A percentile compares a stretch with the other conserved stretches of the same genome.
phyloP scores from a whole-genome alignment of 1,139 yeast genomes.

The Candida dubliniensis region DNA sequence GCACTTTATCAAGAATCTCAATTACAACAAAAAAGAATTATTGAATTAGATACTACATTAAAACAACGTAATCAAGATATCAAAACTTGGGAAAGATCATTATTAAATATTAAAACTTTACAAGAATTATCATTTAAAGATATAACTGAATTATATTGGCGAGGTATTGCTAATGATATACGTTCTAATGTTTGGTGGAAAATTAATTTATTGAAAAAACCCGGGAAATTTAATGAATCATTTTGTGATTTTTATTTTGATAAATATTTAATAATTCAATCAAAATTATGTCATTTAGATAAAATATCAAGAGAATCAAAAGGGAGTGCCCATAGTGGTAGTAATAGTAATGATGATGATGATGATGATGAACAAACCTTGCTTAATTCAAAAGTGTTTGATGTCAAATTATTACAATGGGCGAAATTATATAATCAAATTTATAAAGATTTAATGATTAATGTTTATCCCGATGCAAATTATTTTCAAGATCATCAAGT shows the following conservation, averaged over 20 bases:
- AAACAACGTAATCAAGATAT: constrained; percentile 35
- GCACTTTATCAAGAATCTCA: constrained; percentile 45
- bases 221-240: constrained; percentile 19
- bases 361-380: constrained; percentile 3
- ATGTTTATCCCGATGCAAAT: constrained; percentile 45
- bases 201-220: constrained; percentile 38
- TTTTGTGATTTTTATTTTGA: constrained; percentile 21
- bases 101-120: constrained; percentile 7
- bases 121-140: constrained; percentile 31
- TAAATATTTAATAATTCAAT: constrained; percentile 12
- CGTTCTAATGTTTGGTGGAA: constrained; percentile 55
- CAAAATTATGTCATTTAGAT: constrained; percentile 6
- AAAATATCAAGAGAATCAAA: neutral
- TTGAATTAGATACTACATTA: constrained; percentile 24
- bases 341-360: neutral
- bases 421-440: constrained; percentile 13
- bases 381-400: constrained; percentile 5
- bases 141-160: constrained; percentile 51
- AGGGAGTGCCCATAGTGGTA: neutral
- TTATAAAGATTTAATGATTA: constrained; percentile 23
- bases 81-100: constrained; percentile 41
- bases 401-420: constrained; percentile 7
- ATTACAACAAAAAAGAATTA: constrained; percentile 29
- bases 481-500: constrained; percentile 36
- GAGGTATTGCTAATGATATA: constrained; percentile 55